phyloP scores from a whole-genome alignment of 805 yeast species.

The Metschnikowia orientalis region DNA sequence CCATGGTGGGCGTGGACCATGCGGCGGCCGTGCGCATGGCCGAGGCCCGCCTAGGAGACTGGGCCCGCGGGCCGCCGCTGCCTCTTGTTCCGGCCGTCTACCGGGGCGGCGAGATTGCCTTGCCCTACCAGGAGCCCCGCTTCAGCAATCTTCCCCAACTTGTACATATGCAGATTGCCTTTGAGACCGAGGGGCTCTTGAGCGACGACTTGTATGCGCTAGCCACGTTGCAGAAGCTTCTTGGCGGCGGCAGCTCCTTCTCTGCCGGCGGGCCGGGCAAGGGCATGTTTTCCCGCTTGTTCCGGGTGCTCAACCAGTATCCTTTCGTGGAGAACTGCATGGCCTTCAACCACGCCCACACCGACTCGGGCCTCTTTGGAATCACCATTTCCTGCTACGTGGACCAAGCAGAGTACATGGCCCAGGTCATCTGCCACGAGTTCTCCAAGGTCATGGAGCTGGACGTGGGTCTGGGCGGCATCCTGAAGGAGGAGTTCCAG shows the following conservation, averaged over 20 bases:
- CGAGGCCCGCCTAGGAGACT: conserved; percentile 57
- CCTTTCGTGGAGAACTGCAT: conserved; percentile 87
- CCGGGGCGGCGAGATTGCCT: conserved; percentile 46
- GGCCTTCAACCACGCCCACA: conserved; percentile 84
- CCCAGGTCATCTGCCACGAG: conserved; percentile 63
- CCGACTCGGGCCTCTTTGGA: conserved; percentile 90
- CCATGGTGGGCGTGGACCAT: conserved; percentile 81
- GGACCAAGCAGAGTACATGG: conserved; percentile 77
- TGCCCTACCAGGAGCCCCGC: conserved; percentile 37
- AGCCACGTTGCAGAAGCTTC: conserved; percentile 81
- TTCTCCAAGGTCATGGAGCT: conserved; percentile 32
- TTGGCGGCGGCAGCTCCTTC: conserved; percentile 97
- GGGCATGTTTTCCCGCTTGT: conserved; percentile 94
- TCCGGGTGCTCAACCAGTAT: conserved; percentile 84
- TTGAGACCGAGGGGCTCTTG: conserved; percentile 79
- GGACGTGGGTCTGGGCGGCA: conserved; percentile 45
- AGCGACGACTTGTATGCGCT: conserved; percentile 86
- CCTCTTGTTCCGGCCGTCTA: conserved; percentile 54
- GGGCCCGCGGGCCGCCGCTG: conserved; percentile 31
- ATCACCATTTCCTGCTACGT: conserved; percentile 81
- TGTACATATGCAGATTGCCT: conserved; percentile 80
- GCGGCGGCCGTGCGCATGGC: conserved; percentile 63
- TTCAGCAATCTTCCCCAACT: conserved; percentile 63
- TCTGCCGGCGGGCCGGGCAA: conserved; percentile 99
- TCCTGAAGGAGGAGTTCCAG: conserved; percentile 67